These are phyloP conservation scores for Serendipita vermifera DNA, from an alignment of 768 basidiomycete species.

Conservation along the genomic window DNA sequence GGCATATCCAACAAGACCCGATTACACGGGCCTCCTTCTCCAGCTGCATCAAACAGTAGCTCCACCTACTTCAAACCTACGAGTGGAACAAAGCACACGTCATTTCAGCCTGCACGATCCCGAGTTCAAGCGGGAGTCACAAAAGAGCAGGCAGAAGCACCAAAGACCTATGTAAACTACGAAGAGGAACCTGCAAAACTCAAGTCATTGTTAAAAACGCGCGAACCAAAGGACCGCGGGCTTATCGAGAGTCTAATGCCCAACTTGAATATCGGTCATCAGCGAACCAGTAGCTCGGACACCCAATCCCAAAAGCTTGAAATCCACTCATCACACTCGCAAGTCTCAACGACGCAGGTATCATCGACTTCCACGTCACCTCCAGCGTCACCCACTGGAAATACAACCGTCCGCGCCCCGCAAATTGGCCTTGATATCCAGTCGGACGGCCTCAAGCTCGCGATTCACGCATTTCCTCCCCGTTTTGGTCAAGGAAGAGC, in stretches of 20 bases:
- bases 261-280: neutral
- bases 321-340: neutral
- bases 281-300: neutral
- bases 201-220: constrained; percentile 56
- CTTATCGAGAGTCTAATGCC: constrained; percentile 25
- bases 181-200: constrained; percentile 69
- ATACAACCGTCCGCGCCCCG: constrained; percentile 16
- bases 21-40: constrained; percentile 24
- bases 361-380: constrained; percentile 28
- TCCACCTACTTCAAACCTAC: constrained; percentile 5
- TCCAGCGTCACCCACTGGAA: constrained; percentile 23
- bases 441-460: constrained; percentile 29
- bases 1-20: neutral
- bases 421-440: constrained; percentile 16
- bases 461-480: constrained; percentile 29
- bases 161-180: constrained; percentile 67
- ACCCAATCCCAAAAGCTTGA: neutral
- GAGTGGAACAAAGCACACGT: constrained; percentile 7
- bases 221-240: constrained; percentile 25
- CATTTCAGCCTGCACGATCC: constrained; percentile 35
- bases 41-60: constrained; percentile 24
- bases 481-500: constrained; percentile 27
- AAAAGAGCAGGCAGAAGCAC: constrained; percentile 57
- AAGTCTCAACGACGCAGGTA: constrained; percentile 34
- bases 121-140: constrained; percentile 61